phyloP scores from a whole-genome alignment of 2,329 filamentous ascomycete genomes.

The Scytalidium lignicola region DNA sequence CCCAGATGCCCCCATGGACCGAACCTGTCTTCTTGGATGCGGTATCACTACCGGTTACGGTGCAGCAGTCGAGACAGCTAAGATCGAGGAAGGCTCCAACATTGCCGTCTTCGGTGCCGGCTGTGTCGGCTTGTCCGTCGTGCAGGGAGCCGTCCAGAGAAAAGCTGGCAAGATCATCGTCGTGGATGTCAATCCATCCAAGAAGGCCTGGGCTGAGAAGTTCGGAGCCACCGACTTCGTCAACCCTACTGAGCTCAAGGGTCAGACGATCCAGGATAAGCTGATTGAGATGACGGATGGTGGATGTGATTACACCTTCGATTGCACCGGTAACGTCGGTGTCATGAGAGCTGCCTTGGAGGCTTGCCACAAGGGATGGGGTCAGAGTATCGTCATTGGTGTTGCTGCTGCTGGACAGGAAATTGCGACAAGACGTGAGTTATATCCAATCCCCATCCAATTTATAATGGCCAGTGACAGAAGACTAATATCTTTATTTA shows the following conservation, averaged over 20 bases:
- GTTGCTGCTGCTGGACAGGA: conserved; percentile 95
- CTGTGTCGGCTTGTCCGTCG: conserved; percentile 90
- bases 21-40: conserved; percentile 91
- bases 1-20: conserved; percentile 86
- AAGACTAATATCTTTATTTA: conserved; percentile 29
- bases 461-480: conserved; percentile 1
- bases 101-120: conserved; percentile 92
- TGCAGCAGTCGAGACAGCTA: conserved; percentile 87
- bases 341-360: conserved; percentile 96
- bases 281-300: conserved; percentile 97
- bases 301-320: conserved; percentile 97
- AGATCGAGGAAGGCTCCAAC: conserved; percentile 83
- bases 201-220: conserved; percentile 89
- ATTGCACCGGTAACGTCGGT: conserved; percentile 94
- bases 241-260: conserved; percentile 76
- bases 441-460: conserved; percentile 2
- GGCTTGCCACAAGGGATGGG: conserved; percentile 99
- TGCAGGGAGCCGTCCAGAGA: conserved; percentile 77
- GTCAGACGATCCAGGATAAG: conserved; percentile 82
- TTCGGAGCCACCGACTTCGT: conserved; percentile 97
- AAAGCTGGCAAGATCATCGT: conserved; percentile 48
- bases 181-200: conserved; percentile 77
- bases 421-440: conserved; percentile 87
- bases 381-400: conserved; percentile 95
- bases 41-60: conserved; percentile 99